Percentiles rank a stretch among this genome's conserved stretches.
phyloP scores from a whole-genome alignment of 441 rosid genomes.

The Syzygium malaccense region DNA sequence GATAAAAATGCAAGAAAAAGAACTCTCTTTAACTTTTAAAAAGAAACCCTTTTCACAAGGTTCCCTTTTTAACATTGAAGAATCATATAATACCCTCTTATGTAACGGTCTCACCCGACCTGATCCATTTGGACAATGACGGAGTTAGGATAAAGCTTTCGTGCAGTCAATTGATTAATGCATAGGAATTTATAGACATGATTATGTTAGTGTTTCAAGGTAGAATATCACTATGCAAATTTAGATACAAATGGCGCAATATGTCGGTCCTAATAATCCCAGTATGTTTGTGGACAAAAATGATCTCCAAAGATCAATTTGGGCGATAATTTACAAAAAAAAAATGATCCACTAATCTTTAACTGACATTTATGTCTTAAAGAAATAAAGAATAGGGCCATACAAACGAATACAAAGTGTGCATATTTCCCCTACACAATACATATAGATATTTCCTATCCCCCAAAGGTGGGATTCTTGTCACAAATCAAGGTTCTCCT shows the following conservation, averaged over 20 bases:
- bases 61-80: background rate
- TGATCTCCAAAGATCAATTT: background rate
- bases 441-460: no score
- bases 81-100: background rate
- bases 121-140: fast-evolving
- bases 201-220: background rate
- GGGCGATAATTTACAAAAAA: background rate
- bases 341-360: background rate
- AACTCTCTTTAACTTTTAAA: background rate
- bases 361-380: background rate
- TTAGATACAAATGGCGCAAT: background rate
- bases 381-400: background rate
- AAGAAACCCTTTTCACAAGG: background rate
- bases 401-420: background rate
- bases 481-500: background rate
- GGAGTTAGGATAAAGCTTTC: background rate
- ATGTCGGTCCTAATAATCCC: background rate
- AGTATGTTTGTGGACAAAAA: background rate
- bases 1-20: background rate
- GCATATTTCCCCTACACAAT: no score
- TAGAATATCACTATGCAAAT: background rate
- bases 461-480: background rate
- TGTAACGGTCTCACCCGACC: fast-evolving
- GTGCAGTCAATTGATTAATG: background rate
- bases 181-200: background rate